phyloP scores from a whole-genome alignment of 495 filamentous ascomycete species.

The Talaromyces wortmannii region DNA sequence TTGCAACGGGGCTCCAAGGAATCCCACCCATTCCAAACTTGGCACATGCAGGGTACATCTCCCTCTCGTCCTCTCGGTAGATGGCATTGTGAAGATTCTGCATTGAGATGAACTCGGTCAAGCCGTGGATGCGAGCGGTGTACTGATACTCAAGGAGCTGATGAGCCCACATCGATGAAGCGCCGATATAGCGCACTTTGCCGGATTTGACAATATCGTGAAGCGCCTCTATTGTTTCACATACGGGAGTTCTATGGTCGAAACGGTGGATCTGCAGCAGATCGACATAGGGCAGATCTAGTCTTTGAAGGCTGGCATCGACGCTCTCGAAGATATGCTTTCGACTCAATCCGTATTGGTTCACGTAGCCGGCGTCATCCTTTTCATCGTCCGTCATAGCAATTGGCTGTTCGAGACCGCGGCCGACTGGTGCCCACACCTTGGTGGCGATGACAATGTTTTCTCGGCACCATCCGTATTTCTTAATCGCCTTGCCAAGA shows the following conservation, averaged over 20 bases:
- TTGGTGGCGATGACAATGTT: conserved; percentile 75
- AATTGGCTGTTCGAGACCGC: conserved; percentile 11
- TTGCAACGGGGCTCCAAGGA: conserved; percentile 47
- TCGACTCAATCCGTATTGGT: too few species aligned
- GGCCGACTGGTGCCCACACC: conserved; percentile 30
- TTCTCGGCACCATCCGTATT: conserved; percentile 53
- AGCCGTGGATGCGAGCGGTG: conserved; percentile 54
- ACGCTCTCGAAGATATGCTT: too few species aligned
- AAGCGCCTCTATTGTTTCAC: conserved; percentile 70
- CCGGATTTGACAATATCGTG: conserved; percentile 59
- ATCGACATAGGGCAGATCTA: conserved; percentile 66
- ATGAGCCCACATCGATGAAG: conserved; percentile 59
- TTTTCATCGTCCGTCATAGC: conserved; percentile 12
- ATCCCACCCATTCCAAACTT: conserved; percentile 59
- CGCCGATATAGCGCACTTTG: conserved; percentile 65
- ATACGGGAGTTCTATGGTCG: conserved; percentile 42
- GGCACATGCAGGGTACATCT: conserved; percentile 65
- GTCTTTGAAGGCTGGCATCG: too few species aligned
- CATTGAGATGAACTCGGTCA: conserved; percentile 72
- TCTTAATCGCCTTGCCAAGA: conserved; percentile 36
- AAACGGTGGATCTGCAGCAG: conserved; percentile 66
- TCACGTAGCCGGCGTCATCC: too few species aligned
- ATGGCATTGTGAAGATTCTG: conserved; percentile 68
- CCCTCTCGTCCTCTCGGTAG: conserved; percentile 71
- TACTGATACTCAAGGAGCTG: conserved; percentile 62